Percentiles rank a stretch among this genome's conserved stretches.
These are phyloP conservation scores for Rauvolfia tetraphylla DNA, from an alignment of 257 asterid genomes.

Conservation along the genomic window DNA sequence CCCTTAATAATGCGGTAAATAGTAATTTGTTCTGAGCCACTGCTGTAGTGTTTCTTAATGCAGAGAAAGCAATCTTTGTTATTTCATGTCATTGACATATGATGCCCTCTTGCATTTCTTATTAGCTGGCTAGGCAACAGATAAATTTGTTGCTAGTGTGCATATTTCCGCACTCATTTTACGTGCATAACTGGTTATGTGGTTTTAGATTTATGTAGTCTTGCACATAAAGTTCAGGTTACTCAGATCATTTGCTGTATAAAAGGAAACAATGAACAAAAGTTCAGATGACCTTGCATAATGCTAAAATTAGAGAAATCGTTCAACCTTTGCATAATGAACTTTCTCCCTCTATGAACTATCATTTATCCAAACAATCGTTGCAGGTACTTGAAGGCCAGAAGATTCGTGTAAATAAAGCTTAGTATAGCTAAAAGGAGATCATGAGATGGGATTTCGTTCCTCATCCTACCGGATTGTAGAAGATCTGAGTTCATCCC, in stretches of 20 bases:
- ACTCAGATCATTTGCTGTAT: not conserved
- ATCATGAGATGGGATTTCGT: not conserved
- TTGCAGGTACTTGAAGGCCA: conserved; percentile 88
- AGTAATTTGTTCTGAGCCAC: not conserved
- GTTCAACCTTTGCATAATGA: not conserved
- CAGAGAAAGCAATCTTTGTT: not conserved
- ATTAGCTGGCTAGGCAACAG: not conserved
- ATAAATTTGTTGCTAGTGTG: not conserved
- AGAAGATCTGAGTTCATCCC: not conserved
- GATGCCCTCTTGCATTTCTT: not conserved
- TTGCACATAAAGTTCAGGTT: not conserved
- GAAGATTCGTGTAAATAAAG: conserved; percentile 86
- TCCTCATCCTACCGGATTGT: not conserved
- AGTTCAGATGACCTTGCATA: not conserved
- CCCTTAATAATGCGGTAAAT: conserved; percentile 61
- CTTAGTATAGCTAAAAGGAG: conserved; percentile 18
- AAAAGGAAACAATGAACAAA: no score
- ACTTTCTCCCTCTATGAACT: not conserved
- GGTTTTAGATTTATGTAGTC: not conserved
- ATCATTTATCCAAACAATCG: not conserved
- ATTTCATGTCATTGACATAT: not conserved
- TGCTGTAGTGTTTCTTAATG: not conserved
- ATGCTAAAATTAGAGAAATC: not conserved
- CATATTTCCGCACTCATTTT: not conserved
- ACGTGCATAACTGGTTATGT: not conserved